Evolutionary conservation across 495 filamentous ascomycete species (phyloP).

Genomic region (Penicillium cataractarum): DNA sequence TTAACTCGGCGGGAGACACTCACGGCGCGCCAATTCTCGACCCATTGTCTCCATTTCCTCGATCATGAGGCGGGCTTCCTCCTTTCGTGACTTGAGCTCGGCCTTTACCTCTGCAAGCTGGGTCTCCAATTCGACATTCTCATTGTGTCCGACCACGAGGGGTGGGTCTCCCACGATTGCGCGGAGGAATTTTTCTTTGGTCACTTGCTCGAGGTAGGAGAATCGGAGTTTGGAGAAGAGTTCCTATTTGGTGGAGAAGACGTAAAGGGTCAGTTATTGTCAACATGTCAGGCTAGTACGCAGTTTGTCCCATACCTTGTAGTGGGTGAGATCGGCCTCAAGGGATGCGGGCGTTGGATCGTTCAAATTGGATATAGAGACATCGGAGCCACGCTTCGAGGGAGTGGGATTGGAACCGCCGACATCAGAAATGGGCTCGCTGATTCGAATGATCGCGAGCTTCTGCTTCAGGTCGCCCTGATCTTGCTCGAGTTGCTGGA

Average conservation of each 20-base stretch:
- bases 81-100: constrained; percentile 74
- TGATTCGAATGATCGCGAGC: constrained; percentile 74
- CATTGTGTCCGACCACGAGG: constrained; percentile 75
- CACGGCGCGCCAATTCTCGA: constrained; percentile 57
- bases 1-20: constrained; percentile 19
- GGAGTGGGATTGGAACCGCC: constrained; percentile 32
- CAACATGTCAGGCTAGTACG: background rate
- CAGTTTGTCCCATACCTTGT: constrained; percentile 56
- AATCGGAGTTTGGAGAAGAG: constrained; percentile 96
- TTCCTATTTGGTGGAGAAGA: constrained; percentile 62
- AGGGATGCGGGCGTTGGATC: constrained; percentile 74
- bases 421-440: constrained; percentile 67
- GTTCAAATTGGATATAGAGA: constrained; percentile 61
- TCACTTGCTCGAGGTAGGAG: constrained; percentile 80
- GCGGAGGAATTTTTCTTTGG: constrained; percentile 92
- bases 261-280: constrained; percentile 1
- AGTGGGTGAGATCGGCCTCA: constrained; percentile 85
- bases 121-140: constrained; percentile 80
- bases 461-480: constrained; percentile 52
- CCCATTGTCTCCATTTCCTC: constrained; percentile 70
- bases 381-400: constrained; percentile 67
- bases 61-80: constrained; percentile 74
- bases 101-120: constrained; percentile 73
- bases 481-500: constrained; percentile 46
- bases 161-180: constrained; percentile 92